Evolutionary conservation across 345 rosid species (phyloP).

Genomic region (Nephelium lappaceum): DNA sequence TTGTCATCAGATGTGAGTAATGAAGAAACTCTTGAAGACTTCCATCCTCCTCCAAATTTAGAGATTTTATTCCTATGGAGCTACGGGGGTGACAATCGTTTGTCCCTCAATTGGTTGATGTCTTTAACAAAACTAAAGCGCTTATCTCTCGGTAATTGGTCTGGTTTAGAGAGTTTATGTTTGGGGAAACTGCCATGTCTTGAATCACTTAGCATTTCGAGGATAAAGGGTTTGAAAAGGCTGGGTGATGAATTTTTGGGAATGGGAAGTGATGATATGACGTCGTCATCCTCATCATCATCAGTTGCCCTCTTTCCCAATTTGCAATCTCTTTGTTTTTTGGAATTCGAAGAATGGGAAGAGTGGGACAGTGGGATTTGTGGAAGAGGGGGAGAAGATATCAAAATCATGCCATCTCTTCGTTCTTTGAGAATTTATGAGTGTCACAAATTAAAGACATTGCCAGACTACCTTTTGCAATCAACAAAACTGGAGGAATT

Average conservation of each 20-base stretch:
- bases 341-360: neutral
- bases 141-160: neutral
- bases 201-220: neutral
- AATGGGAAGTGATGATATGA: neutral
- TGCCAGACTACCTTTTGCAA: neutral
- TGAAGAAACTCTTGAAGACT: neutral
- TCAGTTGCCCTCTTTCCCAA: neutral
- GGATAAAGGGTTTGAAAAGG: neutral
- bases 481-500: neutral
- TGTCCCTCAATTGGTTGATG: neutral
- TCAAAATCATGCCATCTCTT: neutral
- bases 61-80: fast-evolving
- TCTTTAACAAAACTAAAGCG: neutral
- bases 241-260: neutral
- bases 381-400: neutral
- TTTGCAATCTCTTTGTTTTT: neutral
- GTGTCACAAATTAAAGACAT: neutral
- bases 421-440: neutral
- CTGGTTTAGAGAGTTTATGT: neutral
- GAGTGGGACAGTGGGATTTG: neutral
- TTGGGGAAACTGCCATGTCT: neutral
- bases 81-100: neutral
- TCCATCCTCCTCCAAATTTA: conserved; percentile 9
- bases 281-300: neutral
- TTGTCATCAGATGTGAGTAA: neutral